A percentile compares a stretch with the other conserved stretches of the same genome.
Conservation (phyloP, 257 asterid genomes). For the Nicotiana benthamiana region DNA sequence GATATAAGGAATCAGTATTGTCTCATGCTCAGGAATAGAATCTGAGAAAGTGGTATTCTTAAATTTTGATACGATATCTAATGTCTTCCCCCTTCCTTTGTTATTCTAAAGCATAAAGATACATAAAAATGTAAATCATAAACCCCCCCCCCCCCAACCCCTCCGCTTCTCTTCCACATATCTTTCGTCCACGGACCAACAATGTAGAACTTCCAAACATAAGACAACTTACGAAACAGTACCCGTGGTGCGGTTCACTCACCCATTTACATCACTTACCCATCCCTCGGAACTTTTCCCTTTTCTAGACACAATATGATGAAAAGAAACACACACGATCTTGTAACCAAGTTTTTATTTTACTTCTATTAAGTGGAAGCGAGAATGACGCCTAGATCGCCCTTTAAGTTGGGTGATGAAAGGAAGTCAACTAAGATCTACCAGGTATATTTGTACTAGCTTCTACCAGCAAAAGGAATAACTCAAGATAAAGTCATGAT, state of each 20-base stretch:
- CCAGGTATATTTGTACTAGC: neutral
- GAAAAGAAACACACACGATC: neutral
- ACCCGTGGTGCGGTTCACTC: neutral
- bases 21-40: slow-evolving; percentile 1
- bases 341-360: neutral
- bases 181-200: neutral
- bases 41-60: neutral
- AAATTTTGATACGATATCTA: neutral
- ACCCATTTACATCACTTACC: neutral
- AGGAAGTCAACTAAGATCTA: neutral
- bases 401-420: neutral
- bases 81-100: neutral
- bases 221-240: neutral
- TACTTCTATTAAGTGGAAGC: neutral
- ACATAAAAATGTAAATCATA: neutral
- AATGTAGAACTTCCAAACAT: neutral
- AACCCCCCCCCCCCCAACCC: neutral
- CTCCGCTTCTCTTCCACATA: neutral
- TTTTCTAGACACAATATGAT: neutral
- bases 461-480: neutral
- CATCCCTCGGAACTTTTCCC: neutral
- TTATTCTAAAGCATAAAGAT: neutral
- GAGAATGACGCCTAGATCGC: neutral
- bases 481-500: neutral
- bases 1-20: neutral